Evolutionary conservation across 768 basidiomycete species (phyloP).

Genomic region (Tricholoma saponaceum): DNA sequence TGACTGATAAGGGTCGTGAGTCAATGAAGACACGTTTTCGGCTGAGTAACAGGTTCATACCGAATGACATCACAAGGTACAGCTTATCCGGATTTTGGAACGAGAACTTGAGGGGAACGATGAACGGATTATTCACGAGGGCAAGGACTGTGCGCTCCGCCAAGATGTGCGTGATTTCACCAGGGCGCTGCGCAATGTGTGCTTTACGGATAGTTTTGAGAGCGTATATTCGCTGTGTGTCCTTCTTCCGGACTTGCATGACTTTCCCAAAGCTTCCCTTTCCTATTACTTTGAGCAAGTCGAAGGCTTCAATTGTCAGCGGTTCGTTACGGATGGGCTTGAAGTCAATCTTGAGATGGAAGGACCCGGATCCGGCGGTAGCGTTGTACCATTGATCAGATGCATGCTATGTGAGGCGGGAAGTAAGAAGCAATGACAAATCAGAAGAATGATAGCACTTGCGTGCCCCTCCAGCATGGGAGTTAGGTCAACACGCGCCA

Average conservation of each 20-base stretch:
- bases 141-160: conserved; percentile 97
- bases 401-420: conserved; percentile 46
- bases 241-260: conserved; percentile 99
- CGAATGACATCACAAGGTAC: conserved; percentile 96
- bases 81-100: conserved; percentile 98
- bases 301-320: conserved; percentile 94
- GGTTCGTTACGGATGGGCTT: conserved; percentile 80
- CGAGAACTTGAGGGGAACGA: conserved; percentile 98
- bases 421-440: conserved; percentile 10
- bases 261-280: conserved; percentile 98
- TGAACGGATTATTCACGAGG: conserved; percentile 97
- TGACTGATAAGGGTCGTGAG: conserved; percentile 47
- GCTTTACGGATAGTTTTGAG: conserved; percentile 98
- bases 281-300: conserved; percentile 95
- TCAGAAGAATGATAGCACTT: conserved; percentile 20
- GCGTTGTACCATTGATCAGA: conserved; percentile 91
- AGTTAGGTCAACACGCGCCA: conserved; percentile 88
- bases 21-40: conserved; percentile 3
- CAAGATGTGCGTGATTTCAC: conserved; percentile 97
- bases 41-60: conserved; percentile 34
- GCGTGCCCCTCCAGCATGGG: conserved; percentile 80
- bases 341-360: conserved; percentile 95
- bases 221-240: conserved; percentile 96
- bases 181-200: conserved; percentile 91
- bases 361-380: conserved; percentile 80